Percentiles rank a stretch among this genome's conserved stretches.
Evolutionary conservation across 2,329 filamentous ascomycete genomes (phyloP).

Genomic region (Cercospora sesami): DNA sequence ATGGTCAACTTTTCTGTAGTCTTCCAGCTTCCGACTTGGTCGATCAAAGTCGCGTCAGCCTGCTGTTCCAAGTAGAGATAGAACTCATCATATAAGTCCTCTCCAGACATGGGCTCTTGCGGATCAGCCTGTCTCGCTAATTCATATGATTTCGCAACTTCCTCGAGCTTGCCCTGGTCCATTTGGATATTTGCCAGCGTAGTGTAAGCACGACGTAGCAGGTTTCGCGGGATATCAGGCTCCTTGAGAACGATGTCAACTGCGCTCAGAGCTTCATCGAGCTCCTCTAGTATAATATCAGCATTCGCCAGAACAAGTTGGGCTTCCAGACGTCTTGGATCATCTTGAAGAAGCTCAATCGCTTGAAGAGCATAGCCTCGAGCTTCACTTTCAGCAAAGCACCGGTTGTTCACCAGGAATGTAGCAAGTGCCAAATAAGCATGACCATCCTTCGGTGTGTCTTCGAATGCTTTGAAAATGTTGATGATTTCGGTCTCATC

Average conservation of each 20-base stretch:
- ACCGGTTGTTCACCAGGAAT: background rate
- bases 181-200: constrained; percentile 10
- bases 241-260: background rate
- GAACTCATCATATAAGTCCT: constrained; percentile 8
- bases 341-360: background rate
- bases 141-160: constrained; percentile 6
- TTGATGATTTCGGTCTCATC: background rate
- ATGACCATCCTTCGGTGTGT: constrained; percentile 6
- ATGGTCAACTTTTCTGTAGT: constrained; percentile 9
- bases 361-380: background rate
- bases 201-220: constrained; percentile 2
- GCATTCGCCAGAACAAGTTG: constrained; percentile 3
- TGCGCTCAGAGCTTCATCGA: background rate
- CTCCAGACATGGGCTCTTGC: constrained; percentile 11
- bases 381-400: constrained; percentile 2
- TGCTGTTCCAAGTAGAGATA: constrained; percentile 2
- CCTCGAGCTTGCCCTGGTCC: background rate
- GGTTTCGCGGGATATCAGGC: background rate
- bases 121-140: constrained; percentile 5
- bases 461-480: constrained; percentile 7
- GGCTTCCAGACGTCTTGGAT: background rate
- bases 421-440: constrained; percentile 5
- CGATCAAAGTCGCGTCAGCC: constrained; percentile 7
- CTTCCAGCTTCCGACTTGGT: constrained; percentile 8
- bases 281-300: background rate